phyloP scores from a whole-genome alignment of 371 early-diverging fungal genomes.

The Apophysomyces variabilis region DNA sequence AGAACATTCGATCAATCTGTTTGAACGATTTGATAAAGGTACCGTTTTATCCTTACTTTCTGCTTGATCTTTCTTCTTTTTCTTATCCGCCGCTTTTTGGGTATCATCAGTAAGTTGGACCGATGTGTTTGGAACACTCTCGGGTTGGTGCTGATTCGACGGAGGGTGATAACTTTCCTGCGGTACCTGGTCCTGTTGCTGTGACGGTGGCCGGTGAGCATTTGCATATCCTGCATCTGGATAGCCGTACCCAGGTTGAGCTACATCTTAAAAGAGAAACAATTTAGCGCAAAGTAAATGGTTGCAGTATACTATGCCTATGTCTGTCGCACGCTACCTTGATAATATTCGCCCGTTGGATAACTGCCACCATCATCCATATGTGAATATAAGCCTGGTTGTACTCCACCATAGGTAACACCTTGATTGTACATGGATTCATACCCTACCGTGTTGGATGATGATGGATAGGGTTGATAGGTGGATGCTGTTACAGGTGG shows the following conservation, averaged over 20 bases:
- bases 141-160: neutral
- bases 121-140: too few relatives aligned
- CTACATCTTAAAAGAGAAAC: neutral
- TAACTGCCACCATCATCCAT: too few relatives aligned
- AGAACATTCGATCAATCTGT: neutral
- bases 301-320: too few relatives aligned
- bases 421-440: neutral
- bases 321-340: too few relatives aligned
- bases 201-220: slow-evolving; percentile 1
- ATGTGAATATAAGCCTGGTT: neutral
- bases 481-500: neutral
- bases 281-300: too few relatives aligned
- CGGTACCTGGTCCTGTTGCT: neutral
- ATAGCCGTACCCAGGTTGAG: neutral
- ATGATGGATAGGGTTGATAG: neutral
- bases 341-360: slow-evolving; percentile 1
- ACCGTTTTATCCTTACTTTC: slow-evolving; percentile 9
- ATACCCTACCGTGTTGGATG: slow-evolving; percentile 1
- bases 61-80: slow-evolving; percentile 12
- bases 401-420: neutral
- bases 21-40: too few relatives aligned
- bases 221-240: neutral
- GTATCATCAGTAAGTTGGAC: neutral
- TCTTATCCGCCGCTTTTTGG: neutral
- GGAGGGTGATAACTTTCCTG: neutral